phyloP scores from a whole-genome alignment of 805 yeast genomes.

The Scheffersomyces amazonensis region DNA sequence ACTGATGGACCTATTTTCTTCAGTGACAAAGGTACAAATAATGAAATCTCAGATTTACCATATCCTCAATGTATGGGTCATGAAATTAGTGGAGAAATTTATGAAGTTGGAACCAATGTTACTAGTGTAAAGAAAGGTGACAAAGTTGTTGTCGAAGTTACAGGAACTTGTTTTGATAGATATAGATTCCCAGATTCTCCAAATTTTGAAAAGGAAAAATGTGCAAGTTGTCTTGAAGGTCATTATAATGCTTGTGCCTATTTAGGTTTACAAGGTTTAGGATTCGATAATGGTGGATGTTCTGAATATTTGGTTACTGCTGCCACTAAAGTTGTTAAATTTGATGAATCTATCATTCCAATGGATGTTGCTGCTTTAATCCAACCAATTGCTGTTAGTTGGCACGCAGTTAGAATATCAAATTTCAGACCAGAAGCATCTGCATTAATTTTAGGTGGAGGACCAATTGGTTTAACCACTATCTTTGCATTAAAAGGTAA shows the following conservation, averaged over 20 bases:
- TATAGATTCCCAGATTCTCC: conserved; percentile 35
- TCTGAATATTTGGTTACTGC: conserved; percentile 47
- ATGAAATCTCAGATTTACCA: conserved; percentile 45
- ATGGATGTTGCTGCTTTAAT: conserved; percentile 48
- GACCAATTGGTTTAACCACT: conserved; percentile 62
- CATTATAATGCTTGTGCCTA: conserved; percentile 50
- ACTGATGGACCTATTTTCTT: conserved; percentile 59
- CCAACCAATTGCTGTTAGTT: conserved; percentile 58
- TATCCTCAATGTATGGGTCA: conserved; percentile 53
- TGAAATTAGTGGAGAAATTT: conserved; percentile 62
- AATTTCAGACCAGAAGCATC: conserved; percentile 39
- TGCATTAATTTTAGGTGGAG: conserved; percentile 59
- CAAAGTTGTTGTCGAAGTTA: conserved; percentile 61
- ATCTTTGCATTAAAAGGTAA: conserved; percentile 51
- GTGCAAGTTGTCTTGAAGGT: conserved; percentile 50
- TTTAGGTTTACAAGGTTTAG: conserved; percentile 53
- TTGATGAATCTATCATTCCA: conserved; percentile 40
- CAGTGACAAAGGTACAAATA: conserved; percentile 37
- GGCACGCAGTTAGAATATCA: conserved; percentile 54
- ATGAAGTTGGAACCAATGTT: conserved; percentile 56
- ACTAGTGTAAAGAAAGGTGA: conserved; percentile 58
- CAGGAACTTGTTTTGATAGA: conserved; percentile 54
- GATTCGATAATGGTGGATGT: conserved; percentile 55
- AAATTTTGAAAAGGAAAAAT: conserved; percentile 20
- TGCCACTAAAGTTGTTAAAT: conserved; percentile 34